Evolutionary conservation across 2,329 filamentous ascomycete genomes (phyloP).

Genomic region (Mycosphaerelloides madeirae): DNA sequence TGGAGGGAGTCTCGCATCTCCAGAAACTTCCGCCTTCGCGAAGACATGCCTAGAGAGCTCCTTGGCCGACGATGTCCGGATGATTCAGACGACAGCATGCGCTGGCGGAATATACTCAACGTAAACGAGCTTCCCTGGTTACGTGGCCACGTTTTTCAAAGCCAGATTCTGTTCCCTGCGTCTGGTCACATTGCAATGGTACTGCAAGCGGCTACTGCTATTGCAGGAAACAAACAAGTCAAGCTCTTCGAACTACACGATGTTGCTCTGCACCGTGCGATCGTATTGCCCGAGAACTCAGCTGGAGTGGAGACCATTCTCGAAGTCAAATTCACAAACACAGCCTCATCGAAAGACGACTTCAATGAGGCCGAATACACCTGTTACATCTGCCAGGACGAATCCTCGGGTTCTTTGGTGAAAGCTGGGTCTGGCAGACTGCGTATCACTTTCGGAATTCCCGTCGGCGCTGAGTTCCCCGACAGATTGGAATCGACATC

Average conservation of each 20-base stretch:
- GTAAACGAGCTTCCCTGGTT: constrained; percentile 31
- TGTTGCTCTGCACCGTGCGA: constrained; percentile 13
- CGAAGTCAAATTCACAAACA: constrained; percentile 15
- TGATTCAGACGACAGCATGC: constrained; percentile 16
- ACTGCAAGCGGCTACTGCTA: constrained; percentile 19
- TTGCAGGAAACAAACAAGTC: constrained; percentile 11
- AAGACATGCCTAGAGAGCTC: constrained; percentile 13
- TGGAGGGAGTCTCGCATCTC: constrained; percentile 17
- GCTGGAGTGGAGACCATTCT: constrained; percentile 27
- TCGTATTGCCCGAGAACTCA: constrained; percentile 17
- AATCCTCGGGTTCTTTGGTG: constrained; percentile 10
- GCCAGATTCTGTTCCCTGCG: constrained; percentile 31
- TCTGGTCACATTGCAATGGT: constrained; percentile 21
- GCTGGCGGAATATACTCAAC: constrained; percentile 16
- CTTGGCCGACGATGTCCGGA: constrained; percentile 14
- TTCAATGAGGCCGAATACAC: constrained; percentile 30
- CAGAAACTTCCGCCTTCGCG: constrained; percentile 10
- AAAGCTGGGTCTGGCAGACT: constrained; percentile 14
- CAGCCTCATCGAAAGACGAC: constrained; percentile 29
- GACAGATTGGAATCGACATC: constrained; percentile 7
- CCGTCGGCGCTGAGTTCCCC: constrained; percentile 5
- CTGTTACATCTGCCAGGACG: constrained; percentile 13
- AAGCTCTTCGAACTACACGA: constrained; percentile 16
- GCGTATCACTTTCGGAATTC: too few species aligned
- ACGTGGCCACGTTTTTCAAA: constrained; percentile 30